Evolutionary conservation across 345 rosid species (phyloP).

Genomic region (Eutrema heterophyllum): DNA sequence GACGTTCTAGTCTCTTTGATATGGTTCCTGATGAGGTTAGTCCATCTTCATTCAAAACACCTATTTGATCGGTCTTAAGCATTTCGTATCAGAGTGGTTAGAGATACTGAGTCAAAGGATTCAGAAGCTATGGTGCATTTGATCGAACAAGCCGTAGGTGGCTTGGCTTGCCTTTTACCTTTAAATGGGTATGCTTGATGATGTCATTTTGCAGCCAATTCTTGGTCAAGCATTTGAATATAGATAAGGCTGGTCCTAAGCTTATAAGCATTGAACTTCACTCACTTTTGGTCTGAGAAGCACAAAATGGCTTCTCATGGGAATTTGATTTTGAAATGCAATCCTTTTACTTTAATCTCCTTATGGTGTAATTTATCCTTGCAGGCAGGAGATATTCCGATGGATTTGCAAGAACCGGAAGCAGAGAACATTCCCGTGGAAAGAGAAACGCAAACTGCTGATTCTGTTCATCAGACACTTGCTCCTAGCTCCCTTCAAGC

Average conservation of each 20-base stretch:
- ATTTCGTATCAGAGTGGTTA: background rate
- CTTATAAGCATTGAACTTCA: background rate
- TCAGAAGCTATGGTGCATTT: background rate
- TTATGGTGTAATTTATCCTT: background rate
- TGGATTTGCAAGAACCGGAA: slow-evolving; percentile 56
- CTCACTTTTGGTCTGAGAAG: background rate
- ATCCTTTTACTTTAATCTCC: background rate
- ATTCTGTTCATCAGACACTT: slow-evolving; percentile 32
- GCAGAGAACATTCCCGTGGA: slow-evolving; percentile 38
- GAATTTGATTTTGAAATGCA: background rate
- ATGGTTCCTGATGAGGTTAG: slow-evolving; percentile 82
- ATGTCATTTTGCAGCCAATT: background rate
- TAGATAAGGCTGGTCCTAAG: background rate
- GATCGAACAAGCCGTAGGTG: background rate
- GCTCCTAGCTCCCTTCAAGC: slow-evolving; percentile 47
- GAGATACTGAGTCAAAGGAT: background rate
- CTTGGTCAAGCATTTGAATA: background rate
- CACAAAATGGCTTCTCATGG: background rate
- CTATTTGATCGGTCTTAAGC: background rate
- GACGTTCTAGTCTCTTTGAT: slow-evolving; percentile 98
- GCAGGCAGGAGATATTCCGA: slow-evolving; percentile 56
- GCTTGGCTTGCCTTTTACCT: background rate
- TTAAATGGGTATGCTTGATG: background rate
- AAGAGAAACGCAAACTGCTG: slow-evolving; percentile 30
- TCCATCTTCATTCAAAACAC: slow-evolving; percentile 4